phyloP scores from a whole-genome alignment of 2,329 filamentous ascomycete genomes.

The Pleoardoris graminearum region DNA sequence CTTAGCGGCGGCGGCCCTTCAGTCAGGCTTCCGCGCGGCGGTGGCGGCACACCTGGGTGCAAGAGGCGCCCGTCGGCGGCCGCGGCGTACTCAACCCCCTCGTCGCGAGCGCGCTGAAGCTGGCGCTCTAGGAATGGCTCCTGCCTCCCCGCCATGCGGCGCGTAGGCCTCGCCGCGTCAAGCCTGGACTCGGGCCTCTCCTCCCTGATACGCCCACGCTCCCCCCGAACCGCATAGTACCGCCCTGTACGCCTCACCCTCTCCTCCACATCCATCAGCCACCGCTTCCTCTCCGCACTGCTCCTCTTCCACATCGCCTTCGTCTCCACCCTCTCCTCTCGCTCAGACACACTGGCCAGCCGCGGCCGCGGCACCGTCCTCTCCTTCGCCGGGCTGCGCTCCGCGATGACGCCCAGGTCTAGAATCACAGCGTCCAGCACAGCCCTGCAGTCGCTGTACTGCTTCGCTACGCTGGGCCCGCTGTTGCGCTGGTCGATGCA shows the following conservation, averaged over 20 bases:
- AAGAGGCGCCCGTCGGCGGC: neutral
- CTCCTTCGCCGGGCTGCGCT: neutral
- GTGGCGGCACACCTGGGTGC: neutral
- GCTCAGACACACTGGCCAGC: neutral
- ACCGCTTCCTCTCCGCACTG: neutral
- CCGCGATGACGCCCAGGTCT: neutral
- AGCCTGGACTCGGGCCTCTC: neutral
- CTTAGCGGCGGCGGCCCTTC: too few species aligned
- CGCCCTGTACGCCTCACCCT: neutral
- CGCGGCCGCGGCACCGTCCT: neutral
- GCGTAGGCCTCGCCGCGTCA: too few species aligned
- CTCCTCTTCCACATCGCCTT: neutral
- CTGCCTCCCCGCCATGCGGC: neutral
- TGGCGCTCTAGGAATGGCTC: neutral
- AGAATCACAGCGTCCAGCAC: neutral
- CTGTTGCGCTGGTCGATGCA: neutral
- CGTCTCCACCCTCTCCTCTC: neutral
- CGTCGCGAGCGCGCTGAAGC: neutral
- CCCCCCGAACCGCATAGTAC: neutral
- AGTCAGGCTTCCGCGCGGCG: neutral
- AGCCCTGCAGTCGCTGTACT: neutral
- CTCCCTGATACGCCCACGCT: neutral
- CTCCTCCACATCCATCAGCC: neutral
- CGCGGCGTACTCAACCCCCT: neutral
- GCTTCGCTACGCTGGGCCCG: neutral